These are phyloP conservation scores for Penicillium egyptiacum DNA, from an alignment of 495 filamentous ascomycete genomes.

Conservation along the genomic window DNA sequence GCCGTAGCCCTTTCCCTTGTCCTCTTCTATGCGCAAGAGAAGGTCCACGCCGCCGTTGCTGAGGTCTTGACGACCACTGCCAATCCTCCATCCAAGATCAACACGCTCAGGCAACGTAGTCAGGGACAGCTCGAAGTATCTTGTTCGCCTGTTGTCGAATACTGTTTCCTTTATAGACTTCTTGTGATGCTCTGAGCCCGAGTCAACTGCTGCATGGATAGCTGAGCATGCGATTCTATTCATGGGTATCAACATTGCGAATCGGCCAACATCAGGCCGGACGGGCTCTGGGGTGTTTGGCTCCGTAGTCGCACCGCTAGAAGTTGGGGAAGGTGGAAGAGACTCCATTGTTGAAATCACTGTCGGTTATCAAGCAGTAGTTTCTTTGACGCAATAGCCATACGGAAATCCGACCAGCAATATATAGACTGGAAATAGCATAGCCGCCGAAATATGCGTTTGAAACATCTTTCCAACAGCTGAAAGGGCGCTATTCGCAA, in stretches of 20 bases:
- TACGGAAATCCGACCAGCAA: background rate
- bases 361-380: background rate
- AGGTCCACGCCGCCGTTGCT: conserved; percentile 5
- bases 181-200: background rate
- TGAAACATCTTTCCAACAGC: background rate
- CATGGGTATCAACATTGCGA: background rate
- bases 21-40: background rate
- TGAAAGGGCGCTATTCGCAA: background rate
- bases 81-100: conserved; percentile 9
- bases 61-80: conserved; percentile 1
- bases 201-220: background rate
- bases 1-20: background rate
- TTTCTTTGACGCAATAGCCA: background rate
- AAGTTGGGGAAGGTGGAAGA: background rate
- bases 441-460: background rate
- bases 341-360: background rate
- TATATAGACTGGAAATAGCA: background rate
- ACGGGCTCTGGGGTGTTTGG: conserved; percentile 1
- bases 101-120: background rate
- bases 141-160: background rate
- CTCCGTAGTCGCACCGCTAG: background rate
- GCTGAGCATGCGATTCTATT: background rate
- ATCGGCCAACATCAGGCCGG: background rate
- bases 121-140: conserved; percentile 7
- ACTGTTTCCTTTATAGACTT: conserved; percentile 6